phyloP scores from a whole-genome alignment of 768 basidiomycete species.

The Gloeostereum incarnatum region DNA sequence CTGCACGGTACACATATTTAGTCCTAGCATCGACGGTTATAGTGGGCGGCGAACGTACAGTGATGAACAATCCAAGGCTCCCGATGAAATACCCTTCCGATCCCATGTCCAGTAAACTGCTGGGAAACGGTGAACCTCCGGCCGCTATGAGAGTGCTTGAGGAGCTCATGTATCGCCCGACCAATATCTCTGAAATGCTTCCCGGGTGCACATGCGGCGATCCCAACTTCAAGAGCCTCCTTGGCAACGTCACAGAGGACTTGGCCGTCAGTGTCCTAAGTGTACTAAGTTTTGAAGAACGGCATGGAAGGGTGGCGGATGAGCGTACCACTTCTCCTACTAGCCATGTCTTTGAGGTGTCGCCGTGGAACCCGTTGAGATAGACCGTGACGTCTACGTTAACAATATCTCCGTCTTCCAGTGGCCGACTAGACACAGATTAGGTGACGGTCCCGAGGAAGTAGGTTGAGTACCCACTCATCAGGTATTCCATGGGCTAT shows the following conservation, averaged over 20 bases:
- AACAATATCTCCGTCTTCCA: slow-evolving; percentile 79
- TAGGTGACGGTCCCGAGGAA: not conserved
- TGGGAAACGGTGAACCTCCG: slow-evolving; percentile 51
- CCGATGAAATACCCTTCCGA: slow-evolving; percentile 73
- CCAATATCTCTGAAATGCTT: slow-evolving; percentile 64
- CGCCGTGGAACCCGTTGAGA: slow-evolving; percentile 80
- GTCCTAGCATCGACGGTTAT: not conserved
- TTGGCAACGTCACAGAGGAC: slow-evolving; percentile 58
- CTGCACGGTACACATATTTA: slow-evolving; percentile 24
- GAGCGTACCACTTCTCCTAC: slow-evolving; percentile 66
- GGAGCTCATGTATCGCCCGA: slow-evolving; percentile 48
- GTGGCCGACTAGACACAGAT: slow-evolving; percentile 46
- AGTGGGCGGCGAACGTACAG: slow-evolving; percentile 28
- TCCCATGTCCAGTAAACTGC: slow-evolving; percentile 81
- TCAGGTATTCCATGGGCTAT: slow-evolving; percentile 88
- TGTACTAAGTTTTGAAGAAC: not conserved
- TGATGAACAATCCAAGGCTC: slow-evolving; percentile 80
- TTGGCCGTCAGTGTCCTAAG: slow-evolving; percentile 61
- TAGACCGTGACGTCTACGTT: slow-evolving; percentile 86
- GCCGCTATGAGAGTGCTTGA: slow-evolving; percentile 18
- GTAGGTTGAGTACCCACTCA: slow-evolving; percentile 42
- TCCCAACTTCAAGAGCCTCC: slow-evolving; percentile 58
- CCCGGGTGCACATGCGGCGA: slow-evolving; percentile 69
- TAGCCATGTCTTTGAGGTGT: slow-evolving; percentile 78
- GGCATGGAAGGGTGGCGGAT: not conserved